phyloP scores from a whole-genome alignment of 1,284 basidiomycete species.

The Marasmius fiardii region DNA sequence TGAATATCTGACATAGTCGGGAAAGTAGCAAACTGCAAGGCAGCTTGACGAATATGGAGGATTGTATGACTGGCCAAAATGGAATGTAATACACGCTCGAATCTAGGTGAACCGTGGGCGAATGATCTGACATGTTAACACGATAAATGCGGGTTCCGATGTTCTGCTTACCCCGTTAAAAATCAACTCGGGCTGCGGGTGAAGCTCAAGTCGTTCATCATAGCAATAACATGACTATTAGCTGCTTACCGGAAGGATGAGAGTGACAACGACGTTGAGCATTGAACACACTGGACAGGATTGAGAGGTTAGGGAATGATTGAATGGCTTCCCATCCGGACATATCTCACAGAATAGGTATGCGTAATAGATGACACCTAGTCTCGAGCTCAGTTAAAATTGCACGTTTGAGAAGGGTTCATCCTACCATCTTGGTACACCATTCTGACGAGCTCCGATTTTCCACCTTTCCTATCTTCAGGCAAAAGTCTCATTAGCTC shows the following conservation, averaged over 20 bases:
- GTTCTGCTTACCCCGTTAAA: neutral
- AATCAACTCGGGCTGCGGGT: no score
- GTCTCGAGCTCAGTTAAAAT: no score
- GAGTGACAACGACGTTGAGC: no score
- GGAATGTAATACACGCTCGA: neutral
- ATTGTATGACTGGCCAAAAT: neutral
- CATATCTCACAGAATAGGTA: neutral
- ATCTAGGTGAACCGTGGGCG: neutral
- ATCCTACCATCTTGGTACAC: neutral
- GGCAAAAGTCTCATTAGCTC: neutral
- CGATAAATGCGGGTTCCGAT: neutral
- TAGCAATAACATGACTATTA: no score
- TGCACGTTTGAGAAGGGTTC: neutral
- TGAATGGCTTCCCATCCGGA: neutral
- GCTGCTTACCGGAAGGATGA: no score
- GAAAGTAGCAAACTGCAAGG: neutral
- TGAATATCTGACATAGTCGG: no score
- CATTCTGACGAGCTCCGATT: neutral
- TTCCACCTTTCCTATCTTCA: neutral
- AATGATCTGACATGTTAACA: neutral
- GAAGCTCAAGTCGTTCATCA: no score
- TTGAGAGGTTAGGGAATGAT: neutral
- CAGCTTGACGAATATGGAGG: neutral
- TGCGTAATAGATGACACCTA: neutral
- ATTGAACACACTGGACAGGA: neutral